Conservation (phyloP, 257 asterid genomes). For the Sherardia arvensis region DNA sequence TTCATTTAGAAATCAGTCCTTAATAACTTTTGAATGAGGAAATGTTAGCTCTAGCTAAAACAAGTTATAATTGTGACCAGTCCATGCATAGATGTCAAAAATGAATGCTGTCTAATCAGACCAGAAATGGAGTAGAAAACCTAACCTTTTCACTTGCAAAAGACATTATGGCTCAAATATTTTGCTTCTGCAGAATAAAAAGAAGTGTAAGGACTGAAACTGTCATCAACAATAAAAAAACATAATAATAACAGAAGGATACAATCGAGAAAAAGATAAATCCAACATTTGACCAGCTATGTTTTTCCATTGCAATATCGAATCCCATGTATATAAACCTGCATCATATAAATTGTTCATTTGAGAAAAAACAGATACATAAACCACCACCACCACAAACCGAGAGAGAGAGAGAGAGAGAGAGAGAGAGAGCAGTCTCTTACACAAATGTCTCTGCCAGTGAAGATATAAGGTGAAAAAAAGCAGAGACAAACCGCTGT, state of each 20-base stretch:
- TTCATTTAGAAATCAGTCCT: constrained; percentile 15
- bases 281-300: constrained; percentile 98
- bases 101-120: neutral
- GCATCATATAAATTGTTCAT: constrained; percentile 19
- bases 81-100: neutral
- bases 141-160: neutral
- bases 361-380: neutral
- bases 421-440: constrained; percentile 28
- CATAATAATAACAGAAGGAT: constrained; percentile 42
- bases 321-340: constrained; percentile 98
- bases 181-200: neutral
- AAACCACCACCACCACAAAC: neutral
- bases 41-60: neutral
- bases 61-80: neutral
- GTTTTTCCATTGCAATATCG: constrained; percentile 96
- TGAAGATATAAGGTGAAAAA: constrained; percentile 91
- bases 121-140: neutral
- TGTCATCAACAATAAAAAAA: constrained; percentile 11
- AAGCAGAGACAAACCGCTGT: constrained; percentile 92
- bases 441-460: constrained; percentile 97
- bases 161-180: neutral
- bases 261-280: constrained; percentile 95
- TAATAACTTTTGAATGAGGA: constrained; percentile 11
- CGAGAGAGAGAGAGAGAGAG: too few species aligned
- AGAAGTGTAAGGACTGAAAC: neutral